These are phyloP conservation scores for Tricholoma hemisulphureum DNA, from an alignment of 768 basidiomycete species.

Conservation along the genomic window DNA sequence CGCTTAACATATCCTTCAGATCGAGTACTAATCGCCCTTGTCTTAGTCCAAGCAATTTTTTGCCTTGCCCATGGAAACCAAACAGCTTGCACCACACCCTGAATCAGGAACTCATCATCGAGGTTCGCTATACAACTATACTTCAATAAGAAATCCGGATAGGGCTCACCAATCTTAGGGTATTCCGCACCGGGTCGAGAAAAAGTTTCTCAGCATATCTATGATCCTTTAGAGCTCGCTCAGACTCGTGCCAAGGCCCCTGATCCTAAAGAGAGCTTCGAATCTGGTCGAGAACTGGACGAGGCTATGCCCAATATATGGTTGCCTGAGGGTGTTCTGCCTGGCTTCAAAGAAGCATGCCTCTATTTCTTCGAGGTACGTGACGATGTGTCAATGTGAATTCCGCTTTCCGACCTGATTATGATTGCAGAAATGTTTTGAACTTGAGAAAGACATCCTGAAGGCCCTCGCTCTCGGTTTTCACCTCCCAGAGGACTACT, in stretches of 20 bases:
- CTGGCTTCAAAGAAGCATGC: slow-evolving; percentile 53
- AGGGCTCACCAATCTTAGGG: slow-evolving; percentile 21
- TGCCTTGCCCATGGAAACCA: slow-evolving; percentile 34
- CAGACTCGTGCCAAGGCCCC: slow-evolving; percentile 31
- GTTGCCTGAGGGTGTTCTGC: slow-evolving; percentile 50
- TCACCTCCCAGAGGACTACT: slow-evolving; percentile 41
- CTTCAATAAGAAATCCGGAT: slow-evolving; percentile 19
- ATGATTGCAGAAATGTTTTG: slow-evolving; percentile 36
- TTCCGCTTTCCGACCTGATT: neutral
- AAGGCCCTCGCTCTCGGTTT: slow-evolving; percentile 50
- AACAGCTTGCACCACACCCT: slow-evolving; percentile 47
- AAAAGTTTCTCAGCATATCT: slow-evolving; percentile 37
- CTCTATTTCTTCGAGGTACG: slow-evolving; percentile 49
- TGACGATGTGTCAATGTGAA: slow-evolving; percentile 11
- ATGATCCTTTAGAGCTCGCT: slow-evolving; percentile 30
- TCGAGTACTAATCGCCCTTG: neutral
- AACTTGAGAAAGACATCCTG: slow-evolving; percentile 43
- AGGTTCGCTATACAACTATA: slow-evolving; percentile 26
- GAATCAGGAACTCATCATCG: slow-evolving; percentile 43
- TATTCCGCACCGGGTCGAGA: slow-evolving; percentile 41
- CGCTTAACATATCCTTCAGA: neutral
- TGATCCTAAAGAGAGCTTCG: slow-evolving; percentile 54
- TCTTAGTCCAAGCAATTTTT: slow-evolving; percentile 38
- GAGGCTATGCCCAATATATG: slow-evolving; percentile 53
- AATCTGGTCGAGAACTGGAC: slow-evolving; percentile 50